Conservation (phyloP, 768 basidiomycete species). For the Termitomyces sp. region DNA sequence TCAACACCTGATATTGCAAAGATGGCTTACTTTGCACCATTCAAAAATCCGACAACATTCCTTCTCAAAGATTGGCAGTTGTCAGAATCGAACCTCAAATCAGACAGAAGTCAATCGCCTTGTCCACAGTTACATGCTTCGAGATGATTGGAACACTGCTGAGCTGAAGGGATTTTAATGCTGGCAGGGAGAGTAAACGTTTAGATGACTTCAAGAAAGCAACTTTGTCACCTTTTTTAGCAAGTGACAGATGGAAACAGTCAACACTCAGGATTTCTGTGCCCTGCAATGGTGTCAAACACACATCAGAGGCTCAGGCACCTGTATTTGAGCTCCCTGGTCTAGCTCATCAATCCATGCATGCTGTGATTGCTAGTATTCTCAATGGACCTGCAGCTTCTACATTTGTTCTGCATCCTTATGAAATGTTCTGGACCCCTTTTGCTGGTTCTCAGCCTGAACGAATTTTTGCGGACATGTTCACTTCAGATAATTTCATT, state of each 20-base stretch:
- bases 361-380: conserved; percentile 22
- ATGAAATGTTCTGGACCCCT: conserved; percentile 17
- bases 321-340: conserved; percentile 22
- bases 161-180: conserved; percentile 20
- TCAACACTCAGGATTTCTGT: conserved; percentile 22
- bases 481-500: background rate
- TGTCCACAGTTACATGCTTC: too few relatives aligned
- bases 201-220: conserved; percentile 16
- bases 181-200: conserved; percentile 11
- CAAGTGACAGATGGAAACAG: conserved; percentile 23
- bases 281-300: conserved; percentile 24
- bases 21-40: conserved; percentile 14
- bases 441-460: background rate
- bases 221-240: background rate
- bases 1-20: too few relatives aligned
- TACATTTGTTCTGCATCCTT: conserved; percentile 17
- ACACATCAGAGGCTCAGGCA: background rate
- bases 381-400: conserved; percentile 15
- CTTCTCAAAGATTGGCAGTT: too few relatives aligned
- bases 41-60: too few relatives aligned
- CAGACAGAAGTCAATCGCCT: too few relatives aligned
- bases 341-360: conserved; percentile 24
- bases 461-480: conserved; percentile 3
- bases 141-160: too few relatives aligned
- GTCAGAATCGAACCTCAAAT: too few relatives aligned